A percentile compares a stretch with the other conserved stretches of the same genome.
These are phyloP conservation scores for Rickenella mellea DNA, from an alignment of 768 basidiomycete species.

Conservation along the genomic window DNA sequence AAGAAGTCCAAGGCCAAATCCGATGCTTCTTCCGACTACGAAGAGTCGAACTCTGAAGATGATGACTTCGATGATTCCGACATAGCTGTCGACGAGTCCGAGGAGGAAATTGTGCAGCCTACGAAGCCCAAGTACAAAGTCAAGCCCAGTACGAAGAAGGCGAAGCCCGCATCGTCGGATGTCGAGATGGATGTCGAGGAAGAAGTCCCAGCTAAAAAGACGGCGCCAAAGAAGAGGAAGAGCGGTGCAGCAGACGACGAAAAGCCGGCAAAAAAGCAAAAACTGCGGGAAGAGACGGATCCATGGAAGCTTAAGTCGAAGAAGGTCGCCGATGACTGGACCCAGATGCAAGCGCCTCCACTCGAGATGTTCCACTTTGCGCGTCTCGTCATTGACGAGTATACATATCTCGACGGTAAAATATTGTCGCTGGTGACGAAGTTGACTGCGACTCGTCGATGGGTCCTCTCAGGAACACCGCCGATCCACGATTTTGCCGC, in stretches of 20 bases:
- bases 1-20: slow-evolving; percentile 15
- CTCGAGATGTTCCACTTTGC: slow-evolving; percentile 90
- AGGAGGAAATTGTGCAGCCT: slow-evolving; percentile 18
- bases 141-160: slow-evolving; percentile 15
- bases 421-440: slow-evolving; percentile 70
- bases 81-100: slow-evolving; percentile 12
- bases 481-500: slow-evolving; percentile 87
- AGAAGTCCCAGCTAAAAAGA: slow-evolving; percentile 23
- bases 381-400: slow-evolving; percentile 87
- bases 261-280: slow-evolving; percentile 42
- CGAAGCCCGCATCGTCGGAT: slow-evolving; percentile 22
- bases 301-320: slow-evolving; percentile 67
- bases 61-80: slow-evolving; percentile 16
- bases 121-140: slow-evolving; percentile 23
- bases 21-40: slow-evolving; percentile 12
- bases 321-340: slow-evolving; percentile 65
- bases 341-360: slow-evolving; percentile 70
- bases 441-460: slow-evolving; percentile 69
- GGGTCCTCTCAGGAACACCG: slow-evolving; percentile 96
- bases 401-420: slow-evolving; percentile 83
- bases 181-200: slow-evolving; percentile 55
- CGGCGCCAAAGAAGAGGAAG: slow-evolving; percentile 36
- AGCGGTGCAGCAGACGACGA: slow-evolving; percentile 21
- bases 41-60: slow-evolving; percentile 9
- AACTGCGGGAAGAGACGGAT: slow-evolving; percentile 53